Percentiles rank a stretch among this genome's conserved stretches.
Evolutionary conservation across 345 rosid species (phyloP).

Genomic region (Acer yangbiense): DNA sequence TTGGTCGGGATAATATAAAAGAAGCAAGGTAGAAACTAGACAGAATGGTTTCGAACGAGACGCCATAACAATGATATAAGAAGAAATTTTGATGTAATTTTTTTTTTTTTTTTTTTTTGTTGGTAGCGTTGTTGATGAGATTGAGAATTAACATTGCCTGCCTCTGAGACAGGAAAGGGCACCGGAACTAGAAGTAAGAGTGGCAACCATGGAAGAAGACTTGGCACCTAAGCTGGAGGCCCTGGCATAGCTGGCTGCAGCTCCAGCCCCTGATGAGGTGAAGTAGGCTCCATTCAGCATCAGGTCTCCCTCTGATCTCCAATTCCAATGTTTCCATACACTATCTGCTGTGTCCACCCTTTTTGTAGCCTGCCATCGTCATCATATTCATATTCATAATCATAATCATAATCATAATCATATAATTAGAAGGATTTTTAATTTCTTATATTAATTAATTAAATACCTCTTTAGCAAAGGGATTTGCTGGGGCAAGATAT

Average conservation of each 20-base stretch:
- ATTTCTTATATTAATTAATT: background rate
- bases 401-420: too few species aligned
- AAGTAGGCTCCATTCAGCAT: slow-evolving; percentile 64
- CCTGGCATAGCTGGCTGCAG: slow-evolving; percentile 56
- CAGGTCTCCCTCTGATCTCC: slow-evolving; percentile 69
- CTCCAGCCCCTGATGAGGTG: slow-evolving; percentile 53
- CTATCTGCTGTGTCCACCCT: slow-evolving; percentile 38
- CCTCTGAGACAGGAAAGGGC: slow-evolving; percentile 55
- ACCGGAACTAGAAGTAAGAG: slow-evolving; percentile 53
- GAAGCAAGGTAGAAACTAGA: slow-evolving; percentile 3
- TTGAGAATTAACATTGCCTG: slow-evolving; percentile 46
- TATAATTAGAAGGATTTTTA: background rate
- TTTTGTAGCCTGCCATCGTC: slow-evolving; percentile 54
- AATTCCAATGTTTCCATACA: slow-evolving; percentile 60
- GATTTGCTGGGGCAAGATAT: slow-evolving; percentile 83
- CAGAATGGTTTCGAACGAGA: background rate
- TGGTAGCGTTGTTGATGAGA: slow-evolving; percentile 7
- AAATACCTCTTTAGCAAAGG: slow-evolving; percentile 63
- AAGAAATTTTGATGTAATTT: background rate
- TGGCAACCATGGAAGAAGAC: slow-evolving; percentile 55
- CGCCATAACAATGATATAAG: background rate
- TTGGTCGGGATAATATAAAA: slow-evolving; percentile 2
- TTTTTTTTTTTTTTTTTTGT: slow-evolving; percentile 2
- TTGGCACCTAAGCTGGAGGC: slow-evolving; percentile 72
- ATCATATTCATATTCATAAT: background rate